Base-by-base conservation (phyloP, 192 early-diverging fungal species). In the Dimargaris xerosporica region DNA sequence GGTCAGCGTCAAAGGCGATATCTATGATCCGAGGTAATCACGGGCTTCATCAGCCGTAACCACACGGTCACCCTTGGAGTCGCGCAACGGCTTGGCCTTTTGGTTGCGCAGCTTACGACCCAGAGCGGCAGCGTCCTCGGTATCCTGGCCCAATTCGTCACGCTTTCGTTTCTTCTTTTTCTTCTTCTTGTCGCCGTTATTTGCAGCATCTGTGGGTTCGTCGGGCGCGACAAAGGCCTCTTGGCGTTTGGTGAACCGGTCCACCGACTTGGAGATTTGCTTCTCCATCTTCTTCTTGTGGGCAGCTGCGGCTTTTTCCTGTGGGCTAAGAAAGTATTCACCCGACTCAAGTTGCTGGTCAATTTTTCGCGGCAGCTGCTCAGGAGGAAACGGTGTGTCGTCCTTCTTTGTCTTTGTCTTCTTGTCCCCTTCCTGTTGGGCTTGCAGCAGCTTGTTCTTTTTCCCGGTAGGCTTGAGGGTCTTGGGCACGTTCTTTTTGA, bases 401-500 rank as follows among this genome's bases (percentile, higher is more conserved):
- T 85, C 88, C 78, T 91, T 91, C 80, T 91, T 91, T 65, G 83
- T 77, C 56, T 45, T 58, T 11, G 61, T 63, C 46, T 19, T 16
- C 10, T 79, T 79, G 47, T 82, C 80, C 73, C 88, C 87, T 62
- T 81, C 77, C 52, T 75, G 74, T 65, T 86, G 83, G 64, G 81
- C 70, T 53, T 93, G 92, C n/a, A n/a, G n/a, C n/a, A n/a, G n/a
- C n/a, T n/a, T n/a, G n/a, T n/a, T n/a, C n/a, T n/a, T n/a, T n/a
- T n/a, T n/a, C n/a, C n/a, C n/a, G n/a, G n/a, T n/a, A n/a, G n/a
- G n/a, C n/a, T n/a, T n/a, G n/a, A n/a, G n/a, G n/a, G n/a, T n/a
- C n/a, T n/a, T n/a, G n/a, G n/a, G n/a, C n/a, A n/a, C n/a, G 70
- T 84, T 79, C 78, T 94, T 94, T 70, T 92, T 92, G 81, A 99